Percentiles rank a stretch among this genome's conserved stretches.
phyloP scores from a whole-genome alignment of 2,329 filamentous ascomycete species.

The Anisogramma anomala region DNA sequence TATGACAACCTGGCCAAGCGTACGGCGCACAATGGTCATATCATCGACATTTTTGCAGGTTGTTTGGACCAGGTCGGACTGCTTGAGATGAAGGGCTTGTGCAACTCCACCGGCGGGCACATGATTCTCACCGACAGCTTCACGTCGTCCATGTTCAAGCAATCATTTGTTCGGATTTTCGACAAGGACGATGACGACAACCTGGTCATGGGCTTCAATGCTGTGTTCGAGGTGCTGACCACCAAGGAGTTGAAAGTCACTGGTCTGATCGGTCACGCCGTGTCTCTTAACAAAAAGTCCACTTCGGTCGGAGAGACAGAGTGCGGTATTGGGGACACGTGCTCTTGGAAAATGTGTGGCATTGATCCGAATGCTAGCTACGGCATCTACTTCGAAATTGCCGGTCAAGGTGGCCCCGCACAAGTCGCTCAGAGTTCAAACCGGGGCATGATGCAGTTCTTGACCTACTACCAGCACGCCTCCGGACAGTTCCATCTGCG shows the following conservation, averaged over 20 bases:
- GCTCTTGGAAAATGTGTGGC: constrained; percentile 99
- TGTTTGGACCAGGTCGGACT: constrained; percentile 96
- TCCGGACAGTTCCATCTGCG: constrained; percentile 92
- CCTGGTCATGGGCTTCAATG: constrained; percentile 96
- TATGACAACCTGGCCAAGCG: constrained; percentile 92
- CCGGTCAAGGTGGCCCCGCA: constrained; percentile 77
- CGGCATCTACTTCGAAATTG: constrained; percentile 95
- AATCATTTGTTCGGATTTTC: constrained; percentile 93
- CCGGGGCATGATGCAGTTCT: constrained; percentile 93
- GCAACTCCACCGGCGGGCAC: constrained; percentile 92
- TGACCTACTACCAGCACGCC: constrained; percentile 97
- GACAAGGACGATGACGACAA: constrained; percentile 95
- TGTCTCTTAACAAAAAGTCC: constrained; percentile 97
- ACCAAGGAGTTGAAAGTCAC: constrained; percentile 98
- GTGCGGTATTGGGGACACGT: constrained; percentile 96
- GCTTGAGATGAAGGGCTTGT: constrained; percentile 93
- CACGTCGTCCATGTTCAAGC: constrained; percentile 98
- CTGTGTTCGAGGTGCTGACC: constrained; percentile 85
- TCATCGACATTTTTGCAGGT: constrained; percentile 94
- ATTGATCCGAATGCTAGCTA: constrained; percentile 92
- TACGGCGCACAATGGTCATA: constrained; percentile 90
- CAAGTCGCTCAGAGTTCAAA: constrained; percentile 78
- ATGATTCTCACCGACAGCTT: constrained; percentile 99
- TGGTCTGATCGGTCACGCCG: constrained; percentile 88
- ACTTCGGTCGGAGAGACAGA: constrained; percentile 95